Conservation (phyloP, 192 early-diverging fungal species). For the Tieghemiomyces parasiticus region DNA sequence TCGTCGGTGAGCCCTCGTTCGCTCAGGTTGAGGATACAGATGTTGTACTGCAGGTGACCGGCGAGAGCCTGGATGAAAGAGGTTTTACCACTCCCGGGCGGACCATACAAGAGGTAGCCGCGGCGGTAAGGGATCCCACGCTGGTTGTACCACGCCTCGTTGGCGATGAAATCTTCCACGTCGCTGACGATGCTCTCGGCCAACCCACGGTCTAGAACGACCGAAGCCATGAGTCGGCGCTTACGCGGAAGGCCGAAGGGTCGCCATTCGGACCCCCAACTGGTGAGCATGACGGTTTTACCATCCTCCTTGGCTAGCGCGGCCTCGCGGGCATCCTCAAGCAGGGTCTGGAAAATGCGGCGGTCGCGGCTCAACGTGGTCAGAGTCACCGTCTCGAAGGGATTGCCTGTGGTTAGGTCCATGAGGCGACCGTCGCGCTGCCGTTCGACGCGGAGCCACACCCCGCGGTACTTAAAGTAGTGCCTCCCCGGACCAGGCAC, state of each 20-base stretch:
- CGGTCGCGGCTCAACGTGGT: slow-evolving; percentile 79
- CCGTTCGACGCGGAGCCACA: slow-evolving; percentile 72
- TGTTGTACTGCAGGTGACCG: slow-evolving; percentile 73
- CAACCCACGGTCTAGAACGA: slow-evolving; percentile 52
- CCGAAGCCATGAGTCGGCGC: slow-evolving; percentile 51
- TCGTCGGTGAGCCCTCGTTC: slow-evolving; percentile 75
- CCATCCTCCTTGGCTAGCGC: slow-evolving; percentile 85
- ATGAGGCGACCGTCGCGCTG: slow-evolving; percentile 78
- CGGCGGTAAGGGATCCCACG: slow-evolving; percentile 83
- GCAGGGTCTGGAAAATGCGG: slow-evolving; percentile 51
- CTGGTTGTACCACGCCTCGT: slow-evolving; percentile 69
- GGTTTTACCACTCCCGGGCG: slow-evolving; percentile 85
- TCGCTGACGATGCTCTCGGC: slow-evolving; percentile 50
- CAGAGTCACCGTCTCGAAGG: slow-evolving; percentile 88
- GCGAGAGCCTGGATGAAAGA: slow-evolving; percentile 86
- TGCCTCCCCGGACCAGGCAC: slow-evolving; percentile 91
- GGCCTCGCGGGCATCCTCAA: slow-evolving; percentile 64
- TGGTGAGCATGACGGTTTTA: slow-evolving; percentile 90
- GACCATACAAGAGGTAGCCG: slow-evolving; percentile 76
- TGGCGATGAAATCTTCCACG: slow-evolving; percentile 58
- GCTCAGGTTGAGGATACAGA: slow-evolving; percentile 73
- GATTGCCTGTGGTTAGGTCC: slow-evolving; percentile 79
- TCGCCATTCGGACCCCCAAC: slow-evolving; percentile 91
- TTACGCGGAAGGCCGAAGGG: slow-evolving; percentile 88
- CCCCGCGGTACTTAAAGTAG: slow-evolving; percentile 58